Evolutionary conservation across 192 early-diverging fungal genomes (phyloP).

Genomic region (Podila verticillata): DNA sequence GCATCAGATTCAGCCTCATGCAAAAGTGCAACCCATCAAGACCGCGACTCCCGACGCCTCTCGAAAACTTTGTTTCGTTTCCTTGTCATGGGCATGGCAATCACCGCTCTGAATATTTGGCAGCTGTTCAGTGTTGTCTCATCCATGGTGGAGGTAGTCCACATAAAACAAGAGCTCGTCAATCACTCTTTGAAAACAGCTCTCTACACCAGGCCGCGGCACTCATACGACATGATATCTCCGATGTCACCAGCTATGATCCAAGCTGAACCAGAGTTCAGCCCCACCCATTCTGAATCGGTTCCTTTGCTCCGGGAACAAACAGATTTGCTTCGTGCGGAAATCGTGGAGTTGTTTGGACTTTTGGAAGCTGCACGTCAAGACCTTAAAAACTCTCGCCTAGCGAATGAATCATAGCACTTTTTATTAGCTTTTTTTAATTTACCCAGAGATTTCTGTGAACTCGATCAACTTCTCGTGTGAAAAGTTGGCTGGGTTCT

Average conservation of each 20-base stretch:
- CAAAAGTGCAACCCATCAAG: not conserved
- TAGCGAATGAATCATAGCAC: too few relatives aligned
- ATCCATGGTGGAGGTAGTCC: constrained; percentile 9
- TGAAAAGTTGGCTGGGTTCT: constrained; percentile 77
- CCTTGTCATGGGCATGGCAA: constrained; percentile 1
- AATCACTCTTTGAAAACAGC: not conserved
- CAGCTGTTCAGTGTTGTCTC: constrained; percentile 16
- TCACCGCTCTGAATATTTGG: constrained; percentile 23
- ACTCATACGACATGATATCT: not conserved
- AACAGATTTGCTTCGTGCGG: constrained; percentile 10
- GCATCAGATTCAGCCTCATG: not conserved
- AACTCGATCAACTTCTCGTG: constrained; percentile 66
- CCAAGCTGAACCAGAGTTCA: too few relatives aligned
- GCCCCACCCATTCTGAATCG: not conserved
- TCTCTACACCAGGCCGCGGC: not conserved
- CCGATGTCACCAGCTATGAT: not conserved
- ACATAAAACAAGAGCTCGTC: not conserved
- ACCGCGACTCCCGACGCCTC: not conserved
- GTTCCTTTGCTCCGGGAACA: constrained; percentile 13
- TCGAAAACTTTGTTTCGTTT: not conserved
- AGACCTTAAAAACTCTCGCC: not conserved
- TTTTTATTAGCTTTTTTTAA: not conserved
- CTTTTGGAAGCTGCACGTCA: not conserved
- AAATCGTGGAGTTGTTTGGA: constrained; percentile 10
- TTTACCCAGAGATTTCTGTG: constrained; percentile 54